These are phyloP conservation scores for Albophoma yamanashiensis DNA, from an alignment of 2,329 filamentous ascomycete genomes.

Conservation along the genomic window DNA sequence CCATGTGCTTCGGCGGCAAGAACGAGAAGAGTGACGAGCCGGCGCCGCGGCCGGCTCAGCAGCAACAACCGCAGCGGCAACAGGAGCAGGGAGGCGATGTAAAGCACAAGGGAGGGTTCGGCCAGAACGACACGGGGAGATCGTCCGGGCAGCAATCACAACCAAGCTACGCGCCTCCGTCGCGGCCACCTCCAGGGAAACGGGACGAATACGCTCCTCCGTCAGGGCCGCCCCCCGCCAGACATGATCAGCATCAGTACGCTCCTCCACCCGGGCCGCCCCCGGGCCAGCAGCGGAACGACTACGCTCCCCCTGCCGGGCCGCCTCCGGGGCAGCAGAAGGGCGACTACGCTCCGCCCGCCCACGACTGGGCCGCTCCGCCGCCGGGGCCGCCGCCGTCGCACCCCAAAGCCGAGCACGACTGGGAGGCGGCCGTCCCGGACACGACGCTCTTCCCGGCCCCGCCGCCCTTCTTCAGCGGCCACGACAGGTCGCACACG, in stretches of 20 bases:
- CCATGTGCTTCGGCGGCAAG: constrained; percentile 41
- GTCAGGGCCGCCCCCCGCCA: constrained; percentile 18
- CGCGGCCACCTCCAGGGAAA: not conserved
- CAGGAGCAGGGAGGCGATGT: constrained; percentile 9
- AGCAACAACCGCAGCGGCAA: not conserved
- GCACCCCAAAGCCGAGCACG: constrained; percentile 35
- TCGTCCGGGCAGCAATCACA: not conserved
- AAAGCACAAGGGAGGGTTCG: constrained; percentile 9
- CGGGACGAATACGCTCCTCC: not conserved
- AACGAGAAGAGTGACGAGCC: constrained; percentile 26
- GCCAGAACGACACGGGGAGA: not conserved
- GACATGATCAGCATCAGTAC: constrained; percentile 10
- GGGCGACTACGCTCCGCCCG: constrained; percentile 13
- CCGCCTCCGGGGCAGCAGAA: constrained; percentile 6
- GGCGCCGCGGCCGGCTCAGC: constrained; percentile 26
- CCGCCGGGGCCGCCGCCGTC: constrained; percentile 24
- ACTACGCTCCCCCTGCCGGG: not conserved
- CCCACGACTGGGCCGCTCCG: constrained; percentile 19
- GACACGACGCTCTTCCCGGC: constrained; percentile 65
- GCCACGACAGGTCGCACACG: constrained; percentile 53
- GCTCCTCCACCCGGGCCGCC: constrained; percentile 24
- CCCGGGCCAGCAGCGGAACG: constrained; percentile 3
- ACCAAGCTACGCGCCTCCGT: not conserved
- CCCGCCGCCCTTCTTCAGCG: constrained; percentile 55
- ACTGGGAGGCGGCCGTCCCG: constrained; percentile 61